These are phyloP conservation scores for Veloporphyrellus conicus DNA, from an alignment of 1,284 basidiomycete genomes.

Conservation along the genomic window DNA sequence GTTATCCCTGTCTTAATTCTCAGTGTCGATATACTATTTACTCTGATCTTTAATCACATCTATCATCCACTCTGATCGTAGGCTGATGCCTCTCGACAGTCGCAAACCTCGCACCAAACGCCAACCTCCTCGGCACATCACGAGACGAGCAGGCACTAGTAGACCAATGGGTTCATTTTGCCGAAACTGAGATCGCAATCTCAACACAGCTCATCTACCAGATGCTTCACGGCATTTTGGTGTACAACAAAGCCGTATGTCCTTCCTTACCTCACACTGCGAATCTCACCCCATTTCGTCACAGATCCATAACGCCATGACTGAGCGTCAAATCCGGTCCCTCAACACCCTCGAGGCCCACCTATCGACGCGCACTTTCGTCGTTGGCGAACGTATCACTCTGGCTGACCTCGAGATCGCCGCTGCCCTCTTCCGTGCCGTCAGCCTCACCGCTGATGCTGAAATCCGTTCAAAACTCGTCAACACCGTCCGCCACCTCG, in stretches of 20 bases:
- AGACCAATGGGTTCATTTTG: conserved; percentile 66
- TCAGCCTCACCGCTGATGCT: conserved; percentile 58
- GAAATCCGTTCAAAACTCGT: conserved; percentile 63
- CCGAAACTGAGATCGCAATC: conserved; percentile 52
- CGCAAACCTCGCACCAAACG: conserved; percentile 64
- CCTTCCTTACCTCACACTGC: conserved; percentile 35
- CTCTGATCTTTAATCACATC: conserved; percentile 33
- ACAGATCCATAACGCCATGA: conserved; percentile 53
- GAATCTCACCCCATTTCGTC: conserved; percentile 1
- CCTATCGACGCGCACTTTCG: conserved; percentile 80
- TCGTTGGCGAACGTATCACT: conserved; percentile 92
- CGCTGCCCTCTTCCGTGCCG: conserved; percentile 49
- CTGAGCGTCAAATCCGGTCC: conserved; percentile 52
- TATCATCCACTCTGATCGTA: conserved; percentile 12
- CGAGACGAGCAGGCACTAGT: conserved; percentile 57
- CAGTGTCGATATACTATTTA: conserved; percentile 45
- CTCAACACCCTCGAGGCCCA: conserved; percentile 70
- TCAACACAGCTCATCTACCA: conserved; percentile 28
- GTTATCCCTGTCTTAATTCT: conserved; percentile 65
- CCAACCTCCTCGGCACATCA: conserved; percentile 56
- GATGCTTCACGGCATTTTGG: conserved; percentile 39
- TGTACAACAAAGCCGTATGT: conserved; percentile 55
- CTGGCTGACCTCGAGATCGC: conserved; percentile 84
- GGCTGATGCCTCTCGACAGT: conserved; percentile 47
- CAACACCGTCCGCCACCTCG: conserved; percentile 78